Evolutionary conservation across 208 protist genomes (phyloP).

Genomic region (Crithidia mellificae): DNA sequence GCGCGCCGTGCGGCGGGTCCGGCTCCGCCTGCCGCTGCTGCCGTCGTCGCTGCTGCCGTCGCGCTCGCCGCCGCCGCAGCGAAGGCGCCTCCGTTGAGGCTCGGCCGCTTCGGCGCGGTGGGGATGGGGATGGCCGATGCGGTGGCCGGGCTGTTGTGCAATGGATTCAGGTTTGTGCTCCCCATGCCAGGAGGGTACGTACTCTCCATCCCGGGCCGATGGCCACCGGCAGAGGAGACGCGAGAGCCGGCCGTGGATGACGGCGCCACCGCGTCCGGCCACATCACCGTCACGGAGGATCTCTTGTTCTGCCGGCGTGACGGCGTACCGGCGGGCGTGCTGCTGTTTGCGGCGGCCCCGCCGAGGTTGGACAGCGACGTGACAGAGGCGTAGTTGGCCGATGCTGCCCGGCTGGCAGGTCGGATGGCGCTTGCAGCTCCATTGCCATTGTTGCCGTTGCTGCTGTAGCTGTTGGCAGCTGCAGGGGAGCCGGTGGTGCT

Average conservation of each 20-base stretch:
- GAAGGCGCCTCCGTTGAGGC: not conserved
- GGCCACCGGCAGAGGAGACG: not conserved
- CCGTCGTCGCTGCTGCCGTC: not conserved
- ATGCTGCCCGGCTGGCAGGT: not conserved
- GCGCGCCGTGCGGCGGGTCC: no score
- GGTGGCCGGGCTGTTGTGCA: no score
- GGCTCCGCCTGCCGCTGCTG: no score
- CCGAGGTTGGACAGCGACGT: not conserved
- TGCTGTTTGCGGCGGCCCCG: not conserved
- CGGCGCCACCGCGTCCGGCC: slow-evolving; percentile 1
- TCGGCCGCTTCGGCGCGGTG: slow-evolving; percentile 8
- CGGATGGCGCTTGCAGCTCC: not conserved
- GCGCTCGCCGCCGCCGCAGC: slow-evolving; percentile 2
- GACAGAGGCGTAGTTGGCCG: not conserved
- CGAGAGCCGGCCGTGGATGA: not conserved
- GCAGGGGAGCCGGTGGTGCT: no score
- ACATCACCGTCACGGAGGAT: slow-evolving; percentile 6
- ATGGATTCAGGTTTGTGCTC: no score
- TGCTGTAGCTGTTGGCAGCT: not conserved
- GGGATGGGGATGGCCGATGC: not conserved
- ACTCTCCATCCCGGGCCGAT: not conserved
- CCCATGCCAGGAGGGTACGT: not conserved
- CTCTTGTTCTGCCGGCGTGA: slow-evolving; percentile 13
- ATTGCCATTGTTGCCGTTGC: no score
- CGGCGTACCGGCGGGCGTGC: not conserved